Conservation (phyloP, 2,329 filamentous ascomycete genomes). For the Colletotrichum magnum region DNA sequence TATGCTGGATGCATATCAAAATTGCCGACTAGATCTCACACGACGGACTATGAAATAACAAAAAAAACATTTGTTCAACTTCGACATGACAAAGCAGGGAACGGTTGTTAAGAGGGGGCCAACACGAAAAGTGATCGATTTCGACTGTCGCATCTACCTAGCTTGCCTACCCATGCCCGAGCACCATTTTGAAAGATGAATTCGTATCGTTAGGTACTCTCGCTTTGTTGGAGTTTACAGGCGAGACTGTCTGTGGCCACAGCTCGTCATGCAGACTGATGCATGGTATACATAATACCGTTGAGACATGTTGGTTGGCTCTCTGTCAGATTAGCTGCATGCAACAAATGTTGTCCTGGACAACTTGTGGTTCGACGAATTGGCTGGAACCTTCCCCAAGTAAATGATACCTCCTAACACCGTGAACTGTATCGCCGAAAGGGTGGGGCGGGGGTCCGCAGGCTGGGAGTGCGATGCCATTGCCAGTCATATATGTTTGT, state of each 20-base stretch:
- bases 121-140: conserved; percentile 4
- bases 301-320: too few species aligned
- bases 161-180: too few species aligned
- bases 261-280: too few species aligned
- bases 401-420: too few species aligned
- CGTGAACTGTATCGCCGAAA: conserved; percentile 2
- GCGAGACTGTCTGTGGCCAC: not conserved
- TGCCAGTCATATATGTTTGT: conserved; percentile 17
- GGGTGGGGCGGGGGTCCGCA: conserved; percentile 15
- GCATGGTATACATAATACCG: too few species aligned
- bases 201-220: not conserved
- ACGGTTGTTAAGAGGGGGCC: not conserved
- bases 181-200: not conserved
- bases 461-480: conserved; percentile 8
- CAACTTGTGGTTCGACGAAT: conserved; percentile 8
- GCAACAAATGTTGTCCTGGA: not conserved
- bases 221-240: not conserved
- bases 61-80: not conserved
- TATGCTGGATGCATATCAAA: not conserved
- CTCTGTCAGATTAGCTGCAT: too few species aligned
- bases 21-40: not conserved
- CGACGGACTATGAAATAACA: not conserved
- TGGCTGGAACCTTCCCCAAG: not conserved
- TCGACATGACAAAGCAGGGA: not conserved
- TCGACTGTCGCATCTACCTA: not conserved